Base-by-base conservation (phyloP, 768 basidiomycete genomes). In the Kwoniella sp. region DNA sequence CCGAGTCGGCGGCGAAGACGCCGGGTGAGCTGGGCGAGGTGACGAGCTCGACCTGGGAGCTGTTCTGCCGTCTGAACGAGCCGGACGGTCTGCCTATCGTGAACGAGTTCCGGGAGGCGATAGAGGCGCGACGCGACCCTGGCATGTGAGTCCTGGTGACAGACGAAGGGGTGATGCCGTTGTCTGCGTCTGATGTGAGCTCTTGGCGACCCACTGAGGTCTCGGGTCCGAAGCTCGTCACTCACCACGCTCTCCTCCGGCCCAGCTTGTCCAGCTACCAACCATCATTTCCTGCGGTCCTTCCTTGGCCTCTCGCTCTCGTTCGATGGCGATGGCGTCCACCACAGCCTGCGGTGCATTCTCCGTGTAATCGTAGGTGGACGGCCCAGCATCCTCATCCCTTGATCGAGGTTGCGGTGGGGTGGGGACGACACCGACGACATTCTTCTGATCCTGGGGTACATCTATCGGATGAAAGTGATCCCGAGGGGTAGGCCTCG, bases 261-360 rank as follows among this genome's bases (percentile, higher is more conserved):
- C 58, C 67, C 69, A 69, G 44, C 51, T 64, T 20, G 48, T 56
- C 57, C 48, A 57, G 50, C 53, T 70, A 29, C 56, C 63, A 11
- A 59, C 59, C 59, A 53, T 71, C 65, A 62, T 66, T 59, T 56
- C 74, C 50, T 59, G 57, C 10, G 54, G 57, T 15, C 52, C 67
- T 33, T 70, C 70, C 22, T 65, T 67, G 5, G 64, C 58, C 50
- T 71, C 65, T 47, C 60, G 50, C 38, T 59, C 59, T 36, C 58
- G 53, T 56, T 63, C 58, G 9, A 59, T 63, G 20, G 55, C 59
- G 25, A 59, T 70, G 34, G 55, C 55, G 46, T 60, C 59, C 5
- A 65, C 58, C 40, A 57, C 59, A 11, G 56, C 62, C 33, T 64
- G 62, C 22, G 54, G 65, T 22, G 63, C 66, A 48, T 60, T 67